Evolutionary conservation across 2,329 filamentous ascomycete species (phyloP).

Genomic region (Plectosphaerella cucumerina): DNA sequence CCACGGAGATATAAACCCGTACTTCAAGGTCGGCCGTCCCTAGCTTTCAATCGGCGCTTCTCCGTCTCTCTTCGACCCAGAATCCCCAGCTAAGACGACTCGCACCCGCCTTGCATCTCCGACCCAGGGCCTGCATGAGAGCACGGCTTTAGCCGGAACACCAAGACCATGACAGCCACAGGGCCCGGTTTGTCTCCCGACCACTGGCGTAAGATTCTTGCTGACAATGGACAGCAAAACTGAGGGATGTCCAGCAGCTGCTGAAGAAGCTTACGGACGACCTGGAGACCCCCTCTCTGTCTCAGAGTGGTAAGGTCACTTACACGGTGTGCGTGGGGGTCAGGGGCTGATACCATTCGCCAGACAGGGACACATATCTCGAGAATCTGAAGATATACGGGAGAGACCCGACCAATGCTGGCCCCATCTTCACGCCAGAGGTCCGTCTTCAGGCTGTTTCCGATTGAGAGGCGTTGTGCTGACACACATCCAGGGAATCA

Average conservation of each 20-base stretch:
- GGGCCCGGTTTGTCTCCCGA: slow-evolving; percentile 5
- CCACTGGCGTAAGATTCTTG: slow-evolving; percentile 3
- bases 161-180: neutral
- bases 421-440: slow-evolving; percentile 78
- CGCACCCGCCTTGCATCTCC: no score
- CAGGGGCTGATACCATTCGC: neutral
- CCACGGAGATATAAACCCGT: no score
- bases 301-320: slow-evolving; percentile 17
- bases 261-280: slow-evolving; percentile 60
- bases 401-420: slow-evolving; percentile 66
- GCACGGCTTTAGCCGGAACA: neutral
- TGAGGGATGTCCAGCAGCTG: slow-evolving; percentile 62
- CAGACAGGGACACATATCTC: slow-evolving; percentile 59
- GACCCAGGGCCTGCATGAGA: no score
- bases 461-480: slow-evolving; percentile 2
- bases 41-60: no score
- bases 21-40: no score
- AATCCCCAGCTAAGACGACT: no score
- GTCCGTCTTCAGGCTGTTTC: slow-evolving; percentile 36
- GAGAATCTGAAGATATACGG: slow-evolving; percentile 76
- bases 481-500: slow-evolving; percentile 58
- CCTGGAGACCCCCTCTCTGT: slow-evolving; percentile 53
- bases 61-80: no score
- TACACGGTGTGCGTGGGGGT: neutral
- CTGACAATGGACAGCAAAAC: slow-evolving; percentile 49